Conservation (phyloP, 106 monocot genomes). For the Dioscorea zingiberensis region DNA sequence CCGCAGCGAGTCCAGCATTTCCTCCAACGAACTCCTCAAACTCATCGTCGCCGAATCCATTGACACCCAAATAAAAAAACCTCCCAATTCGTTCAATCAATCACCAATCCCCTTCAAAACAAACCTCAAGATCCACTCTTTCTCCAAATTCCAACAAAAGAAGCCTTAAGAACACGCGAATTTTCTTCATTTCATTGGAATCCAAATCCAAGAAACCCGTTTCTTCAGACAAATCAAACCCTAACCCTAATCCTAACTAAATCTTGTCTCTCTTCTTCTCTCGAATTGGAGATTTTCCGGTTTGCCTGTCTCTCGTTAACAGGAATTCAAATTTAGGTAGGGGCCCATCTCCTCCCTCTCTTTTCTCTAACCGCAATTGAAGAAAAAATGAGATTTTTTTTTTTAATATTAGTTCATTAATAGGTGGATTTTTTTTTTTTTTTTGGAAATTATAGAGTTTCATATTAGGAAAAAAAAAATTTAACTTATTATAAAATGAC, state of each 20-base stretch:
- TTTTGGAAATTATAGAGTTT: not conserved
- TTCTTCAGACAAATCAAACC: not conserved
- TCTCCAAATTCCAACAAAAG: not conserved
- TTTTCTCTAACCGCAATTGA: not conserved
- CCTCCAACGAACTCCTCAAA: constrained; percentile 37
- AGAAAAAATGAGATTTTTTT: too few relatives aligned
- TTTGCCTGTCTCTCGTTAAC: too few relatives aligned
- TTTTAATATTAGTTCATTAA: not conserved
- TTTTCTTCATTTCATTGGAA: not conserved
- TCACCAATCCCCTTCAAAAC: not conserved
- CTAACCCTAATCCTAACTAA: not conserved
- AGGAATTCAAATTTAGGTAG: not conserved
- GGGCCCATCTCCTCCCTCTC: not conserved
- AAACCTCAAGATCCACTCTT: not conserved
- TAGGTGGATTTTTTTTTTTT: not conserved
- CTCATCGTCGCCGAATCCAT: constrained; percentile 3
- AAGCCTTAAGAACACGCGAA: not conserved
- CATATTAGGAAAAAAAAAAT: too few relatives aligned
- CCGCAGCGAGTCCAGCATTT: constrained; percentile 38
- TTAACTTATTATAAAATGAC: too few relatives aligned
- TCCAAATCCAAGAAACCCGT: not conserved
- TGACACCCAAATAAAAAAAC: not conserved
- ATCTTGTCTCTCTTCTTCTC: not conserved
- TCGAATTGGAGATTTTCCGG: not conserved
- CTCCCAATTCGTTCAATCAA: not conserved